Base-by-base conservation (phyloP, 2,329 filamentous ascomycete species). In the Fusarium avenaceum region DNA sequence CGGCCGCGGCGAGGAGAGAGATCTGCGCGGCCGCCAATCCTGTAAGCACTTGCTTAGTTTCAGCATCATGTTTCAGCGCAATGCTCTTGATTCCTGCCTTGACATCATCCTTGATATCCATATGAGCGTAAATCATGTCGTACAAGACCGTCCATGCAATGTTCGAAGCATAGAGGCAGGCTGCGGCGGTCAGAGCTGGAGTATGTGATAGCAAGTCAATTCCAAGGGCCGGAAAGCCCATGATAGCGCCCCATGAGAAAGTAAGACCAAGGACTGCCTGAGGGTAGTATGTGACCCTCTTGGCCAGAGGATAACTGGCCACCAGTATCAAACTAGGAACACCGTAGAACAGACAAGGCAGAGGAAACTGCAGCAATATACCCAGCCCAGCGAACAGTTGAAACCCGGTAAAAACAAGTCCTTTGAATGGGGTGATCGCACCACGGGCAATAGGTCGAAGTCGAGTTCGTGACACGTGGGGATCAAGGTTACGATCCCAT, bases 121-220 rank as follows among this genome's bases (percentile, higher is more conserved):
- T 95, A 76, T 96, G 93, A 15, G 93, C 93, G 78, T 97, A 97
- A 32, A 97, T 93, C 88, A 96, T 96, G 77, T 97, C 93, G 77
- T 96, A 97, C 39, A 96, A 80, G 26, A 96, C 86, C 0, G 93
- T 96, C 94, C 94, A 97, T 4, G 92, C 89, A 24, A 96, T 84
- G 72, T 94, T 96, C 43, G 91, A 93, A 13, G 86, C 81, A 76
- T 96, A 96, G 48, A 97, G 81, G 58, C 87, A 87, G 4, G 84
- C 87, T 1, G 92, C 91, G 2, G 91, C 89, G 6, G 85, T 82
- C 59, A 92, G 76, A 4, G 92, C 91, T 2, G 86, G 78, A 22
- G 80, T 80, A 67, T 91, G 87, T 7, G 86, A 80, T 14, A 95
- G 78, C n/a, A 96, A 77, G 68, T 94, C 92, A 35, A 96, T 81